phyloP scores from a whole-genome alignment of 257 asterid species.

The Orobanche coerulescens region DNA sequence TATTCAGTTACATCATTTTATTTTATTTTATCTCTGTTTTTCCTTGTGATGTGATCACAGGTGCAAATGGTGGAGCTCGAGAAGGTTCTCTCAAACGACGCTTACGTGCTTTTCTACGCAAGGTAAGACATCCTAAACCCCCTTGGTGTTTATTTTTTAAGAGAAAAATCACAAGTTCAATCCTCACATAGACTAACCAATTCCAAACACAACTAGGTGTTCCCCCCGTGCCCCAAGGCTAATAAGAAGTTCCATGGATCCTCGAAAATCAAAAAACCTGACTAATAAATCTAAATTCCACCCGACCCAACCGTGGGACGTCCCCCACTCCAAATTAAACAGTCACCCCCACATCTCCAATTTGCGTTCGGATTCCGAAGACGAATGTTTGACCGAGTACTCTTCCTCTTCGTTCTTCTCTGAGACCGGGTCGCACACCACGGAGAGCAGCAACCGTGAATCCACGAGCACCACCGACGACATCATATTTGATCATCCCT shows the following conservation, averaged over 20 bases:
- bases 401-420: slow-evolving; percentile 69
- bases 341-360: slow-evolving; percentile 23
- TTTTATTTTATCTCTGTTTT: too few species aligned
- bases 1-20: background rate
- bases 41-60: slow-evolving; percentile 29
- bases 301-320: slow-evolving; percentile 34
- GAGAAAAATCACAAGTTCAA: background rate
- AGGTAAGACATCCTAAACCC: slow-evolving; percentile 34
- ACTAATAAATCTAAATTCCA: slow-evolving; percentile 30
- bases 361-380: slow-evolving; percentile 22
- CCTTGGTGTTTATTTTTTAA: background rate
- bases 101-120: slow-evolving; percentile 84
- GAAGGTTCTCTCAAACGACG: slow-evolving; percentile 51
- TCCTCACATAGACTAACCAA: slow-evolving; percentile 15
- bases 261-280: slow-evolving; percentile 26
- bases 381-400: slow-evolving; percentile 40
- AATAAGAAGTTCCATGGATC: slow-evolving; percentile 37
- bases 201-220: slow-evolving; percentile 39
- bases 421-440: slow-evolving; percentile 52
- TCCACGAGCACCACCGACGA: slow-evolving; percentile 49
- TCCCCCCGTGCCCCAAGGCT: slow-evolving; percentile 79
- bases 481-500: slow-evolving; percentile 29
- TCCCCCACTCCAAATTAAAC: slow-evolving; percentile 18
- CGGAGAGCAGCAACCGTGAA: slow-evolving; percentile 54
- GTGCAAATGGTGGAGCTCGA: slow-evolving; percentile 57